These are phyloP conservation scores for Cladosporium oxysporum DNA, from an alignment of 2,329 filamentous ascomycete species.

Conservation along the genomic window DNA sequence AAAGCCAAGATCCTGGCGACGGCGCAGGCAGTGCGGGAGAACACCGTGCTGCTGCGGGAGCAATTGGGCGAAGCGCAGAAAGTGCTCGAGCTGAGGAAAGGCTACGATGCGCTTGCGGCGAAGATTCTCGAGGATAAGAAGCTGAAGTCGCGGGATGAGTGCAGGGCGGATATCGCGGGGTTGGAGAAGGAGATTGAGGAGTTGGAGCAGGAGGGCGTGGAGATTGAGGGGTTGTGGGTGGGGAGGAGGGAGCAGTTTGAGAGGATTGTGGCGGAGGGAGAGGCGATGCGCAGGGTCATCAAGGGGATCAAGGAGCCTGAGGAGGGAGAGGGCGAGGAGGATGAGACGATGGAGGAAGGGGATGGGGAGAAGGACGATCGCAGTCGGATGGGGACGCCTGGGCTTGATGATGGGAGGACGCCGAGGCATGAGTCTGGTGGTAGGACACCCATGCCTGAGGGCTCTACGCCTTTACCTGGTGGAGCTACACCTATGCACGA, in stretches of 20 bases:
- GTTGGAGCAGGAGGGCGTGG: constrained; percentile 78
- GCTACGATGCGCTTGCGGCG: constrained; percentile 84
- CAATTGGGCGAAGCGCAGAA: constrained; percentile 76
- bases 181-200: constrained; percentile 86
- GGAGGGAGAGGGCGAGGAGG: constrained; percentile 73
- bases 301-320: constrained; percentile 95
- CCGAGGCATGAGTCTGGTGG: constrained; percentile 20
- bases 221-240: constrained; percentile 79
- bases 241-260: constrained; percentile 86
- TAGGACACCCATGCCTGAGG: constrained; percentile 17
- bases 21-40: constrained; percentile 74
- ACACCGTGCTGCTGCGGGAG: constrained; percentile 69
- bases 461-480: constrained; percentile 30
- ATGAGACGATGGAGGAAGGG: constrained; percentile 56
- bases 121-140: constrained; percentile 81
- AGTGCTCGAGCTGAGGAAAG: constrained; percentile 75
- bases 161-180: constrained; percentile 74
- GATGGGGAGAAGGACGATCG: constrained; percentile 46
- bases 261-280: constrained; percentile 86
- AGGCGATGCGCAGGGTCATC: constrained; percentile 79
- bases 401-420: constrained; percentile 38
- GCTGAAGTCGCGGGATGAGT: constrained; percentile 81
- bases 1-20: constrained; percentile 77
- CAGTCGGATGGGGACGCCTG: constrained; percentile 49
- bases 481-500: constrained; percentile 44